phyloP scores from a whole-genome alignment of 2,329 filamentous ascomycete genomes.

The Penicillium frequentans region DNA sequence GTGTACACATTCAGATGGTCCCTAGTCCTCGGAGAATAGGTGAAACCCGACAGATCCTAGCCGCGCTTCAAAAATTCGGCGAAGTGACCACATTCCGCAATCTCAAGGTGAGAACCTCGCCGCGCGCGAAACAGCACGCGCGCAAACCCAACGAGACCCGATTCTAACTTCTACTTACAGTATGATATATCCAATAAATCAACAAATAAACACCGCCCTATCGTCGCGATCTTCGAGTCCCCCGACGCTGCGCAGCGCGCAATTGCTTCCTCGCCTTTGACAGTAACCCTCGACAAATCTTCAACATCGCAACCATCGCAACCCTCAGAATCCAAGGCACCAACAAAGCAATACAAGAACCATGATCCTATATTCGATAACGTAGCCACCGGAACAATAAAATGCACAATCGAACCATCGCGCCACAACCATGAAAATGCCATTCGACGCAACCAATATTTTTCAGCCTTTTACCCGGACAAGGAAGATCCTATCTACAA shows the following conservation, averaged over 20 bases:
- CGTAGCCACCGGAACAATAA: slow-evolving; percentile 12
- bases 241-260: slow-evolving; percentile 35
- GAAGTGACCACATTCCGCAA: slow-evolving; percentile 42
- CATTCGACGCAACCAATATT: slow-evolving; percentile 34
- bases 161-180: slow-evolving; percentile 13
- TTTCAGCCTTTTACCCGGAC: slow-evolving; percentile 26
- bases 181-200: slow-evolving; percentile 31
- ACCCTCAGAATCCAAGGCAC: background rate
- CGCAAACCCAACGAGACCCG: background rate
- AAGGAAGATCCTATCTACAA: slow-evolving; percentile 23
- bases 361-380: background rate
- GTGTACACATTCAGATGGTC: slow-evolving; percentile 32
- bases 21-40: slow-evolving; percentile 30
- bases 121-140: background rate
- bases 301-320: background rate
- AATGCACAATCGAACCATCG: slow-evolving; percentile 28
- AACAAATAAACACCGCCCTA: slow-evolving; percentile 18
- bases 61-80: slow-evolving; percentile 42
- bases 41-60: slow-evolving; percentile 37
- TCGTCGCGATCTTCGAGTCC: slow-evolving; percentile 39
- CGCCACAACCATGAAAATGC: slow-evolving; percentile 30
- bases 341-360: background rate
- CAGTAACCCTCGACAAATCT: slow-evolving; percentile 15
- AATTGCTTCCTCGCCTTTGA: slow-evolving; percentile 33
- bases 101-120: slow-evolving; percentile 28